Evolutionary conservation across 352 stramenopile species (phyloP), one percentile per base, ranked within the genome.

Genomic region (Phytophthora pini): DNA sequence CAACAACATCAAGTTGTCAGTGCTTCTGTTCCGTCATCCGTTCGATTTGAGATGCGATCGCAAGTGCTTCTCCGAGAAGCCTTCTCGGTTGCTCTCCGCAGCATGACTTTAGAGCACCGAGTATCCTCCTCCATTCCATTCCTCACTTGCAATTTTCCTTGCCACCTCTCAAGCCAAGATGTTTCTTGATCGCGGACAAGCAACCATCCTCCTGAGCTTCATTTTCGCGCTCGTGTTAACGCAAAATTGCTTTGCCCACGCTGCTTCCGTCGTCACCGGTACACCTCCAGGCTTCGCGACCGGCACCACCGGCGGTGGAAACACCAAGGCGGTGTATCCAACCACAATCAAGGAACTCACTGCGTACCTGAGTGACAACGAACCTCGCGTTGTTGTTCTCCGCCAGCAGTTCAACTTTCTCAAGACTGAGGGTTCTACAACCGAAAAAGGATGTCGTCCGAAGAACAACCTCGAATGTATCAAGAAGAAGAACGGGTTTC

Each of bases 401-500:
- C 75, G 66, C 34, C 68, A 84, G 47, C 29, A 60, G 10, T 85
- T 84, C 47, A 66, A 78, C 54, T 88, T 84, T 50, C 51, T 68
- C 40, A 70, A 68, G 4, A 71, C 73, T 0, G 79, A 85, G 36
- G 76, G 76, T 13, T 70, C 51, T 1, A 81, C 65, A 29, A 84
- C 76, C 11, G 78, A 83, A 47, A 56, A 59, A 0, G 78, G 72
- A 4, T 84, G 78, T 45, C 68, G 70, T 9, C 62, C 75, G 2
- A 64, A 75, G 29, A 77, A 68, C 47, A 72, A 62, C 11, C 65
- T 65, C 17, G 50, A 71, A 15, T 87, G 79, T 20, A 67, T 85
- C 34, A 67, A 61, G 52, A 80, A 82, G 56, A 83, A 82, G 48
- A 80, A 81, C 50, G 76, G 70, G 20, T 76, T 72, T 69, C 52